Conservation (phyloP, 352 stramenopile genomes). For the Phytophthora meadii region DNA sequence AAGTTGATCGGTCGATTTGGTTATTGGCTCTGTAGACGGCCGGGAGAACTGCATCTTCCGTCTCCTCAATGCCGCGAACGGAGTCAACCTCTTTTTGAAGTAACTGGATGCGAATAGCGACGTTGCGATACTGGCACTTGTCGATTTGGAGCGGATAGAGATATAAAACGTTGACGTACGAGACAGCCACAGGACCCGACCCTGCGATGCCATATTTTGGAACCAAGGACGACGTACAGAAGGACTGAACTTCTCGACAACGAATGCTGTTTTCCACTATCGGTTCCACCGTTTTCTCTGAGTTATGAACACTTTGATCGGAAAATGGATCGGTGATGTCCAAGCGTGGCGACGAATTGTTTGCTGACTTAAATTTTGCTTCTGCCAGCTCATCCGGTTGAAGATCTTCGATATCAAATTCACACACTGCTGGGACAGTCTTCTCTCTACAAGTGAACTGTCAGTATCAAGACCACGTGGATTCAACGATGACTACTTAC, state of each 20-base stretch:
- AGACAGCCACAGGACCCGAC: conserved; percentile 60
- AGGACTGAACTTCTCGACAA: conserved; percentile 71
- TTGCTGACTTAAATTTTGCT: conserved; percentile 45
- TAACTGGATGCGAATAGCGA: conserved; percentile 71
- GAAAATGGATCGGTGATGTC: conserved; percentile 52
- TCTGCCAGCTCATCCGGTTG: conserved; percentile 46
- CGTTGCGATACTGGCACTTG: conserved; percentile 71
- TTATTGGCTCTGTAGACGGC: conserved; percentile 50
- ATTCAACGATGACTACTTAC: conserved; percentile 28
- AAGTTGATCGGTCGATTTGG: conserved; percentile 33
- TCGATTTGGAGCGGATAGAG: conserved; percentile 74
- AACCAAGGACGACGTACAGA: conserved; percentile 52
- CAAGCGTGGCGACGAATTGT: conserved; percentile 17
- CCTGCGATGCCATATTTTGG: conserved; percentile 49
- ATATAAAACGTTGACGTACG: conserved; percentile 70
- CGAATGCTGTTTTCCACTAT: conserved; percentile 7
- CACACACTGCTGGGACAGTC: conserved; percentile 54
- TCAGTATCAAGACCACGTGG: neutral
- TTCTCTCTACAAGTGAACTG: conserved; percentile 49
- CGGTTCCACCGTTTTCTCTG: neutral
- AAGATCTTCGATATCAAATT: conserved; percentile 64
- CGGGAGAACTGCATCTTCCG: conserved; percentile 36
- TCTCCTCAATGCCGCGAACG: conserved; percentile 51
- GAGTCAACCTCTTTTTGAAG: conserved; percentile 55
- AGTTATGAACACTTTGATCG: conserved; percentile 4